A percentile compares a stretch with the other conserved stretches of the same genome.
These are phyloP conservation scores for Peronospora farinosa DNA, from an alignment of 352 stramenopile genomes.

Conservation along the genomic window DNA sequence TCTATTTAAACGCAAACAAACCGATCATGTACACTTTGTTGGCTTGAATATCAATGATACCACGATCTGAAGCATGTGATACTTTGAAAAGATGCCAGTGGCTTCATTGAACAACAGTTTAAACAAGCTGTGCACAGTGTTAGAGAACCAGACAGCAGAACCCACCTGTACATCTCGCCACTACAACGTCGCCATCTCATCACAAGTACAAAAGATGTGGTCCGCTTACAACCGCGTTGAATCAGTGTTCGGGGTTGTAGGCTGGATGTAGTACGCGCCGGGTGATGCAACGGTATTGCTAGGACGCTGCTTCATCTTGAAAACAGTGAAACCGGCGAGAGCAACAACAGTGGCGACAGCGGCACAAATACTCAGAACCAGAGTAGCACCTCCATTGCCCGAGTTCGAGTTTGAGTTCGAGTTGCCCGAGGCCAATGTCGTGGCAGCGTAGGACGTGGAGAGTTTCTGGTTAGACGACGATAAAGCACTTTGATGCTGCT, in stretches of 20 bases:
- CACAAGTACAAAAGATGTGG: slow-evolving; percentile 26
- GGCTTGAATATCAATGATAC: too few relatives aligned
- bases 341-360: slow-evolving; percentile 30
- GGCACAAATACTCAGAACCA: slow-evolving; percentile 10
- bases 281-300: slow-evolving; percentile 19
- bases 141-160: not conserved
- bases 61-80: too few relatives aligned
- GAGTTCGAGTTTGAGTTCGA: not conserved
- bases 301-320: slow-evolving; percentile 26
- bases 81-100: slow-evolving; percentile 12
- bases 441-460: not conserved
- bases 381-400: not conserved
- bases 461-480: too few relatives aligned
- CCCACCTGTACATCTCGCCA: not conserved
- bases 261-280: slow-evolving; percentile 26
- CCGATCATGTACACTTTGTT: too few relatives aligned
- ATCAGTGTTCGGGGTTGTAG: slow-evolving; percentile 12
- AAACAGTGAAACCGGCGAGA: slow-evolving; percentile 32
- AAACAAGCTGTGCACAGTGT: slow-evolving; percentile 26
- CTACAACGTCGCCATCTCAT: slow-evolving; percentile 9
- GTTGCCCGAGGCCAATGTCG: not conserved
- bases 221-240: slow-evolving; percentile 24
- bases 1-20: too few relatives aligned
- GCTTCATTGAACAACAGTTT: slow-evolving; percentile 20
- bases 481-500: too few relatives aligned